Base-by-base conservation (phyloP, 805 yeast genomes). In the Candida sithepensis region DNA sequence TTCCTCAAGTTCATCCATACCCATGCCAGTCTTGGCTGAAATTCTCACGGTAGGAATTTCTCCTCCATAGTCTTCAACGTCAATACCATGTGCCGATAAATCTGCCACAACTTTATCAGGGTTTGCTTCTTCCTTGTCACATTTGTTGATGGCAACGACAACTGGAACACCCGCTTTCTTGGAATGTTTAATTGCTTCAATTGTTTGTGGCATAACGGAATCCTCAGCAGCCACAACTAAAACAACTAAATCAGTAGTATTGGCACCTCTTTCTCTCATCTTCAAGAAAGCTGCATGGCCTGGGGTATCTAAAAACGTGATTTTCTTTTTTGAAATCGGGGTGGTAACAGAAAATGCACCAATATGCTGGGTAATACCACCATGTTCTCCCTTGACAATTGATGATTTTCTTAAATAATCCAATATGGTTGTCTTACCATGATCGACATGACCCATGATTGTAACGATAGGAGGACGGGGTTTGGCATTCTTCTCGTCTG, bases 361-460 rank as follows among this genome's bases (percentile, higher is more conserved):
- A 48, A 94, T 94, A 64, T 90, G 97, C 65, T 94, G 99, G 0
- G 99, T 94, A 44, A 94, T 94, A 18, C 99, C 98, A 46, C 99
- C 99, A 64, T 82, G 87, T 63, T 94, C 99, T 38, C 82, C 78
- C 26, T 81, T 79, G 0, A 85, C 98, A 7, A 94, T 81, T 0
- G 91, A 80, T 0, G 96, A 85, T 55, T 88, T 89, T 40, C 98
- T 75, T 58, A 94, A 70, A 59, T 82, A 80, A 65, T 94, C 99
- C 46, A 94, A 74, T 50, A 94, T 84, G 0, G 99, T 92, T 2
- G 99, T 94, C 64, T 94, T 94, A 2, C 99, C 99, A 62, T 94
- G 99, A 66, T 94, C 99, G 26, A 94, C 99, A 65, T 94, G 99
- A 2, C 99, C 99, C 98, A 94, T 94, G 44, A 94, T 88, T 0